A percentile compares a stretch with the other conserved stretches of the same genome.
phyloP scores from a whole-genome alignment of 495 filamentous ascomycete species.

The Xylaria castorea region DNA sequence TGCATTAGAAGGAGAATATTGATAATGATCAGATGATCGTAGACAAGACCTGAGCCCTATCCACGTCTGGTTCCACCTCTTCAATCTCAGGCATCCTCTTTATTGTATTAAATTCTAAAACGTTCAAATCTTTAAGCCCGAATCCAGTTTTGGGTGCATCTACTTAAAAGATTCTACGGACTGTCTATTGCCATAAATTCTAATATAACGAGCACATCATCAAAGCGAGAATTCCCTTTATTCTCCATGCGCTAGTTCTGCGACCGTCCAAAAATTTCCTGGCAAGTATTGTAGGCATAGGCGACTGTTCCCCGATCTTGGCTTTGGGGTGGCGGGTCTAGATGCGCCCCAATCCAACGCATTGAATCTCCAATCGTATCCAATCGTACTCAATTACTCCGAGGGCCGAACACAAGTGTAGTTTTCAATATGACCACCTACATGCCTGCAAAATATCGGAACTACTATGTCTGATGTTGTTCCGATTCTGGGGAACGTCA shows the following conservation, averaged over 20 bases:
- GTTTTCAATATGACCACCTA: not conserved
- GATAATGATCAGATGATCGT: not conserved
- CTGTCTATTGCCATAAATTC: not conserved
- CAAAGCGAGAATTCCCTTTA: not conserved
- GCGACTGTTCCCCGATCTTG: constrained; percentile 1
- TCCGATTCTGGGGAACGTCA: not conserved
- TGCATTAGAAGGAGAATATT: not conserved
- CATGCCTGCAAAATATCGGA: not conserved
- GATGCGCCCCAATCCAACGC: constrained; percentile 14
- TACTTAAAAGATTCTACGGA: not conserved
- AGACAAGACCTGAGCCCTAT: not conserved
- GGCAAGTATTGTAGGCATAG: not conserved
- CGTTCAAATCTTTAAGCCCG: not conserved
- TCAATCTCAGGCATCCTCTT: not conserved
- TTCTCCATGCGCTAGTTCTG: not conserved
- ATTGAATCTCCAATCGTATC: not conserved
- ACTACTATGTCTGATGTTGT: not conserved
- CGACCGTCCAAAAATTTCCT: not conserved
- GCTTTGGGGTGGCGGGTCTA: not conserved
- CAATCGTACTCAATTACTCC: not conserved
- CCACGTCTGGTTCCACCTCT: not conserved
- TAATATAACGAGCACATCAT: no score
- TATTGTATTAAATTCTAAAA: not conserved
- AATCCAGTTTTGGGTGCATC: not conserved
- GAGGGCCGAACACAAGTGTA: not conserved